phyloP scores from a whole-genome alignment of 495 filamentous ascomycete genomes.

The Podospora pseudocomata region DNA sequence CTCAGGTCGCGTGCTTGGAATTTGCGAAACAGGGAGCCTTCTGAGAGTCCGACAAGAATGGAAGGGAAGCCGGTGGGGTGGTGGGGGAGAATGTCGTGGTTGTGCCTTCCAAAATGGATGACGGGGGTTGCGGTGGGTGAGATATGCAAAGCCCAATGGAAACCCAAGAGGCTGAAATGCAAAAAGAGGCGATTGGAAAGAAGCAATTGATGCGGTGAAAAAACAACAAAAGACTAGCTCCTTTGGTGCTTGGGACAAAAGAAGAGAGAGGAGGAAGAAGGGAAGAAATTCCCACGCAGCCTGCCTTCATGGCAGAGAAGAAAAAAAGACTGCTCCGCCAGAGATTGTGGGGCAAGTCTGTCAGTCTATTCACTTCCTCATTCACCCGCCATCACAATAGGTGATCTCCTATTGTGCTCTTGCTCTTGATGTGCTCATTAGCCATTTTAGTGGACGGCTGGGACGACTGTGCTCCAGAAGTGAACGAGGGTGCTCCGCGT shows the following conservation, averaged over 20 bases:
- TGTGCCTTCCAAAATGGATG: no score
- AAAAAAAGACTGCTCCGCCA: not conserved
- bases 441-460: not conserved
- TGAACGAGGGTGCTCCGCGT: no score
- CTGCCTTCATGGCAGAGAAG: not conserved
- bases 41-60: no score
- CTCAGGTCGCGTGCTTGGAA: not conserved
- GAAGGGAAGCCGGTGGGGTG: no score
- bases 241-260: not conserved
- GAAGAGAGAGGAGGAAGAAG: not conserved
- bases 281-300: not conserved
- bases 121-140: no score
- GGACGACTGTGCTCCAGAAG: not conserved
- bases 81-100: no score
- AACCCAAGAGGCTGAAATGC: not conserved
- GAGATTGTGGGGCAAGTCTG: not conserved
- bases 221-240: not conserved
- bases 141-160: no score
- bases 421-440: not conserved
- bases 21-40: not conserved
- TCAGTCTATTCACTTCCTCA: not conserved
- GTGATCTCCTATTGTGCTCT: not conserved
- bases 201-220: not conserved
- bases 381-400: not conserved
- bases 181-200: not conserved